Evolutionary conservation across 2,329 filamentous ascomycete genomes (phyloP).

Genomic region (Ceratocystis albifundus): DNA sequence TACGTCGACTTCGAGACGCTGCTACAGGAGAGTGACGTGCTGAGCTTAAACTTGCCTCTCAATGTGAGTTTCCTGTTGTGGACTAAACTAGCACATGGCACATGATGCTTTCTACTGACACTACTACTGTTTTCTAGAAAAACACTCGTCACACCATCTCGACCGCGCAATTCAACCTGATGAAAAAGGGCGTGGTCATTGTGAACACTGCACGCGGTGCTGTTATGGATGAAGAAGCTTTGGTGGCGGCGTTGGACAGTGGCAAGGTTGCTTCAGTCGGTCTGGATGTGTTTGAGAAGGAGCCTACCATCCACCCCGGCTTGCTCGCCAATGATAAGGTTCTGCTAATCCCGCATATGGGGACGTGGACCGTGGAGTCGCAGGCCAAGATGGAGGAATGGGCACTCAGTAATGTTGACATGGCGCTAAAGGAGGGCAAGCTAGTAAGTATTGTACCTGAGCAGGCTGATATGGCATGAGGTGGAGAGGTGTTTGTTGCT

Average conservation of each 20-base stretch:
- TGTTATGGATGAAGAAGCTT: constrained; percentile 68
- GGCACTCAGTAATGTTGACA: constrained; percentile 57
- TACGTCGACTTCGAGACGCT: constrained; percentile 66
- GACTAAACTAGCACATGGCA: neutral
- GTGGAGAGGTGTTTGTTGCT: neutral
- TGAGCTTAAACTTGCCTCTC: constrained; percentile 69
- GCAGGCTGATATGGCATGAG: constrained; percentile 35
- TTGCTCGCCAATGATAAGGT: constrained; percentile 59
- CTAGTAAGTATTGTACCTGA: constrained; percentile 62
- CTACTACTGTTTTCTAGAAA: constrained; percentile 30
- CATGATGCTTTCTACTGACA: neutral
- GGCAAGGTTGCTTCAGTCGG: constrained; percentile 61
- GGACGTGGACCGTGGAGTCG: constrained; percentile 63
- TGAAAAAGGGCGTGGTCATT: constrained; percentile 67
- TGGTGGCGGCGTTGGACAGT: constrained; percentile 58
- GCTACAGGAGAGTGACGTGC: constrained; percentile 56
- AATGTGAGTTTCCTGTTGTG: constrained; percentile 48
- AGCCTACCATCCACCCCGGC: constrained; percentile 64
- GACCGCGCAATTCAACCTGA: constrained; percentile 55
- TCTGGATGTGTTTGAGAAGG: constrained; percentile 73
- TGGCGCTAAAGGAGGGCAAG: constrained; percentile 49
- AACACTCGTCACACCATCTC: constrained; percentile 67
- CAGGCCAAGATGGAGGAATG: constrained; percentile 61
- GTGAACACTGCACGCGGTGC: constrained; percentile 76
- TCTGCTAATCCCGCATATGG: constrained; percentile 73